Base-by-base conservation (phyloP, 805 yeast species). In the Kazachstania martiniae region DNA sequence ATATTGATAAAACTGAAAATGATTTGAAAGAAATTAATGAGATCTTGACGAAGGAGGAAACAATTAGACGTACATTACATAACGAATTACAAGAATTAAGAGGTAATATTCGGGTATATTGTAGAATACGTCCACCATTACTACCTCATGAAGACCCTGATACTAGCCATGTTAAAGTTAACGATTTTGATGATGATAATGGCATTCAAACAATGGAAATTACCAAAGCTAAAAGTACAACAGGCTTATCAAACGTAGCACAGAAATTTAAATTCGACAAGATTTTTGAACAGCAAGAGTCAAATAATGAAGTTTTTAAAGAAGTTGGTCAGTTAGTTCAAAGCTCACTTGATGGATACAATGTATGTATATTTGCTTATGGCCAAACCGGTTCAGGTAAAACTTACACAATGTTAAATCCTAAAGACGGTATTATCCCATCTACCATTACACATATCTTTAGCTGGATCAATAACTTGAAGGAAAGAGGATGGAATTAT, bases 361-460 rank as follows among this genome's bases (percentile, higher is more conserved):
- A 85, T 44, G 95, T 86, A 3, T 86, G 96, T 55, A 83, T 91
- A 2, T 85, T 89, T 61, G 94, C 97, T 0, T 89, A 91, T 53
- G 98, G 98, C 1, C 98, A 89, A 56, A 91, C 98, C 0, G 95
- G 91, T 0, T 79, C 96, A 0, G 98, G 98, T 3, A 89, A 89
- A 52, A 89, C 97, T 0, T 77, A 59, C 53, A 91, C 98, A 0
- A 91, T 89, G 97, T 70, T 86, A 2, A 60, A 67, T 17, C 59
- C 70, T 0, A 47, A 56, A 1, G 79, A 78, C 47, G 97, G 98
- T 12, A 72, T 89, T 63, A 84, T 86, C 21, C 85, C 94, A 1
- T 63, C 72, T 12, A 80, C 95, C 0, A 66, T 87, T 10, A 55
- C 61, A 12, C 80, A 77, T 45, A 78, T 89, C 4, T 85, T 85